phyloP scores from a whole-genome alignment of 2,329 filamentous ascomycete species.

The Aspergillus novoparasiticus region DNA sequence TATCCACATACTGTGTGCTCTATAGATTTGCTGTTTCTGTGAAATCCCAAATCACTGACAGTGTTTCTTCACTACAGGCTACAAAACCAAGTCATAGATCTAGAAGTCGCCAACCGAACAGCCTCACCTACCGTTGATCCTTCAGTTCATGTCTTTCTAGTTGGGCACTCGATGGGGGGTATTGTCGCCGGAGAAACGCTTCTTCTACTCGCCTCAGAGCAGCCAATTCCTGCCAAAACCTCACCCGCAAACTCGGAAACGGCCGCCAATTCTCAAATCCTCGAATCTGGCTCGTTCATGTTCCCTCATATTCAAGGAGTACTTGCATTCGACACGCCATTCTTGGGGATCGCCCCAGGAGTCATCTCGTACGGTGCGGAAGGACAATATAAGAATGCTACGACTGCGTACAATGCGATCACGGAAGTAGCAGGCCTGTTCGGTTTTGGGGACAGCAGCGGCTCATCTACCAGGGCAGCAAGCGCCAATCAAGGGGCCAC shows the following conservation, averaged over 20 bases:
- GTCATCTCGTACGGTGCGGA: constrained; percentile 67
- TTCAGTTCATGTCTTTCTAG: constrained; percentile 76
- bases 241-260: constrained; percentile 23
- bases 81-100: constrained; percentile 87
- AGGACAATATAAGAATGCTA: constrained; percentile 76
- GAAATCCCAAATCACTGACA: neutral
- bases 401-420: constrained; percentile 68
- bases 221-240: constrained; percentile 47
- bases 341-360: constrained; percentile 56
- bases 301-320: constrained; percentile 92
- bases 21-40: neutral
- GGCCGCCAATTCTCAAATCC: constrained; percentile 19
- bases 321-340: constrained; percentile 93
- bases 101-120: constrained; percentile 81
- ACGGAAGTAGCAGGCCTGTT: constrained; percentile 65
- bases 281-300: constrained; percentile 62
- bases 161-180: constrained; percentile 90
- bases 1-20: too few species aligned
- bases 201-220: constrained; percentile 71
- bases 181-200: constrained; percentile 91
- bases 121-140: constrained; percentile 84
- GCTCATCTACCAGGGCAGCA: constrained; percentile 18
- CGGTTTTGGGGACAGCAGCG: constrained; percentile 61
- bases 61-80: constrained; percentile 58
- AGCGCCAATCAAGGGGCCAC: constrained; percentile 15